Conservation (phyloP, 2,329 filamentous ascomycete genomes). For the Aspergillus calidoustus region DNA sequence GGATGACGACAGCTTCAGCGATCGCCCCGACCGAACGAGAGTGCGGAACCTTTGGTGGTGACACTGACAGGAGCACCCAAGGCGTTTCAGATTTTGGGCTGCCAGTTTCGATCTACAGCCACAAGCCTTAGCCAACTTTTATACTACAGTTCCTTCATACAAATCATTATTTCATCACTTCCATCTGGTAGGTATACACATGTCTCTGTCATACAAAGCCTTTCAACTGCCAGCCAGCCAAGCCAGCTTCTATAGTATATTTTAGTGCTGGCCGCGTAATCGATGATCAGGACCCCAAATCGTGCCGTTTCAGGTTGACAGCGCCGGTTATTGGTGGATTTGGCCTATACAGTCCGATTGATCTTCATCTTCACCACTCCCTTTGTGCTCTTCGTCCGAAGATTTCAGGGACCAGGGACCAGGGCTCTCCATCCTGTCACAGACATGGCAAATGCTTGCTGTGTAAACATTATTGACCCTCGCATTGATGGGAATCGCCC, state of each 20-base stretch:
- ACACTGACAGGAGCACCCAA: neutral
- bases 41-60: neutral
- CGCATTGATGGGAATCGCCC: neutral
- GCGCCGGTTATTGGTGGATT: neutral
- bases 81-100: neutral
- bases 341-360: neutral
- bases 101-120: neutral
- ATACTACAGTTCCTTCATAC: neutral
- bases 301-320: conserved; percentile 14
- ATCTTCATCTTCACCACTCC: neutral
- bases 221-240: neutral
- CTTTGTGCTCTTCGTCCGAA: neutral
- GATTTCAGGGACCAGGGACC: neutral
- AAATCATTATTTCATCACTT: neutral
- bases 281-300: conserved; percentile 5
- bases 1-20: conserved; percentile 19
- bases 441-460: neutral
- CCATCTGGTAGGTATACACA: neutral
- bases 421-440: neutral
- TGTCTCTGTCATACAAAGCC: neutral
- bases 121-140: neutral
- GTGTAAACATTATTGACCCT: neutral
- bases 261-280: conserved; percentile 11
- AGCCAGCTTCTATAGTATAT: neutral
- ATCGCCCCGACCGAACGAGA: neutral